Evolutionary conservation across 2,329 filamentous ascomycete species (phyloP), one percentile per base, ranked within the genome.

Genomic region (Colletotrichum agaves): DNA sequence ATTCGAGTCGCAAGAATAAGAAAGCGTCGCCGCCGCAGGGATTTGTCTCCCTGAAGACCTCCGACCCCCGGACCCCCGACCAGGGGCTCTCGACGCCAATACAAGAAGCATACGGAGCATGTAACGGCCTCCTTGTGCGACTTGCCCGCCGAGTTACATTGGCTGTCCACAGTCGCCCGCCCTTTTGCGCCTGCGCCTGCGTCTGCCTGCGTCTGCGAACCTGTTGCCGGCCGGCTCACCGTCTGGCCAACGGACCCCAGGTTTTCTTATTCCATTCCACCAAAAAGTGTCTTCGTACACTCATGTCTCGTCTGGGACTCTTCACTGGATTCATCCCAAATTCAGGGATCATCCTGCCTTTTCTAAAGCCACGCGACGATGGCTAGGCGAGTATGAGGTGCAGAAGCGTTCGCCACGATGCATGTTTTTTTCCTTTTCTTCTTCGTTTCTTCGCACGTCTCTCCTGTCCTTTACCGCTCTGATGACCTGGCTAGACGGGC

Each of bases 391-490:
- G 33, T 56, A 27, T 55, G 53, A 68, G 61, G 31, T 49, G 65
- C 61, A 68, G 61, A 44, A 52, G 60, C 47, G 47, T 67, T 59
- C 61, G 65, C 65, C 61, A 68, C 47, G 65, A 59, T 55, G 61
- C 44, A 55, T 39, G 39, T 6, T 19, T 4, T n/a, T 44, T 58
- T 33, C 13, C 13, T 39, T 53, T 44, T 62, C 31, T 31, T 33
- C 53, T 59, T 49, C 35, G 52, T 33, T 61, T 53, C 61, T 55
- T 37, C 56, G 56, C 46, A 21, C 33, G 33, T 21, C 7, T 19
- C 17, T 17, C 50, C 33, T 49, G 41, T 60, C 35, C 50, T 57
- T 53, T 56, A 62, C 44, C 59, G 65, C 61, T 64, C 64, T 64
- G 60, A 46, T 35, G 43, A 57, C 59, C 8, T 60, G 23, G 47